Conservation (phyloP, 768 basidiomycete species). For the Leucosporidium scottii region DNA sequence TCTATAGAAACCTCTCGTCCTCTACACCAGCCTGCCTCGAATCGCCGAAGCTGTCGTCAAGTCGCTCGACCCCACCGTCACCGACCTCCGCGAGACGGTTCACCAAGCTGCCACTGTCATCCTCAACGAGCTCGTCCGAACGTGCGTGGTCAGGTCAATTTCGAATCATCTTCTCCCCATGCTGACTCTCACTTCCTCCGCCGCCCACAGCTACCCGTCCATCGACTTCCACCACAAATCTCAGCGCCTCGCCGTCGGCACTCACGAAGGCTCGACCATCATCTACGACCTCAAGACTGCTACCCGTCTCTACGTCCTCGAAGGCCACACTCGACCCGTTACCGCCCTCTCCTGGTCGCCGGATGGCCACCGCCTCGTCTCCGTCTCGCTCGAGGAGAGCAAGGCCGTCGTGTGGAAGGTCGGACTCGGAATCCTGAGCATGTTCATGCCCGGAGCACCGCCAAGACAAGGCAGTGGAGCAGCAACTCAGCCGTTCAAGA, state of each 20-base stretch:
- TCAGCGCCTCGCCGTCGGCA: constrained; percentile 87
- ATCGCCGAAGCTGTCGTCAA: constrained; percentile 93
- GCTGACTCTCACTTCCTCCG: not conserved
- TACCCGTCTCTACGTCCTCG: constrained; percentile 86
- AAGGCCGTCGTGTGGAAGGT: constrained; percentile 92
- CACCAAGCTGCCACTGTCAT: constrained; percentile 89
- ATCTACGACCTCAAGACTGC: constrained; percentile 98
- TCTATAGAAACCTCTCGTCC: constrained; percentile 75
- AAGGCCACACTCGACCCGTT: constrained; percentile 65
- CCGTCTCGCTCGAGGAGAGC: constrained; percentile 76
- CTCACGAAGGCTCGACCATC: constrained; percentile 83
- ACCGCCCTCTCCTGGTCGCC: constrained; percentile 86
- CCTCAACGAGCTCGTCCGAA: constrained; percentile 85
- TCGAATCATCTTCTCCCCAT: not conserved
- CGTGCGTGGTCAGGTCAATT: too few relatives aligned
- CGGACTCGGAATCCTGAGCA: constrained; percentile 75
- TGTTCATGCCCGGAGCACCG: constrained; percentile 74
- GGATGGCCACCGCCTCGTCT: constrained; percentile 82
- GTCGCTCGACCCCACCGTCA: constrained; percentile 81
- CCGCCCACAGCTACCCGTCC: constrained; percentile 33
- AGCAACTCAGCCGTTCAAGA: constrained; percentile 81
- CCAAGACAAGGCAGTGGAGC: constrained; percentile 64
- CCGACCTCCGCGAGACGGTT: constrained; percentile 66
- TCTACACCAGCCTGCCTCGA: constrained; percentile 74
- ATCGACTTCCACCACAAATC: constrained; percentile 85